Conservation (phyloP, 164 flowering plant genomes). For the Houttuynia cordata region DNA sequence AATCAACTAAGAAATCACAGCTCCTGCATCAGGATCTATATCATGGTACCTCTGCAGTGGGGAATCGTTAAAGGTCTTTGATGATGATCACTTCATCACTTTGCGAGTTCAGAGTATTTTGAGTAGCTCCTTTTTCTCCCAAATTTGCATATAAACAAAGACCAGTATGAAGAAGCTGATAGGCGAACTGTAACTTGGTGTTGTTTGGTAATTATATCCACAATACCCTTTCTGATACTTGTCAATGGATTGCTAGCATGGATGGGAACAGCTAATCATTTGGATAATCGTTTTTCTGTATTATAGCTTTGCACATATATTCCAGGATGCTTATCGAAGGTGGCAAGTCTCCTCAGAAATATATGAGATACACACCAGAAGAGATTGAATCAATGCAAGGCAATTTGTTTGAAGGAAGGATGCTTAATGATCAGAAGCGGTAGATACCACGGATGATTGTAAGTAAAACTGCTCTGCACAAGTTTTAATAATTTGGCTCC, state of each 20-base stretch:
- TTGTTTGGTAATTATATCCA: too few species aligned
- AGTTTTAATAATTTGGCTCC: too few species aligned
- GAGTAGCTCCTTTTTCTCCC: conserved; percentile 5
- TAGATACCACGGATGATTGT: conserved; percentile 7
- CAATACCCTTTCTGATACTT: too few species aligned
- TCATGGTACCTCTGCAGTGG: conserved; percentile 42
- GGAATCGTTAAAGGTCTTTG: conserved; percentile 38
- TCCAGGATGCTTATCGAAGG: conserved; percentile 65
- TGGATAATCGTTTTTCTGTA: too few species aligned
- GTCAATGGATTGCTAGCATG: too few species aligned
- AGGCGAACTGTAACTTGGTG: too few species aligned
- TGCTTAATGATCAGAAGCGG: conserved; percentile 56
- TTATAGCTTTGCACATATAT: neutral
- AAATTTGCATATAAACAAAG: neutral
- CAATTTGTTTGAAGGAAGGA: conserved; percentile 90
- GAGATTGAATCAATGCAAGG: too few species aligned
- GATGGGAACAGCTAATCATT: too few species aligned
- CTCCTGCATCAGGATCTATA: conserved; percentile 55
- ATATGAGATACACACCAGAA: conserved; percentile 62
- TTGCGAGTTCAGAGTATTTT: conserved; percentile 31
- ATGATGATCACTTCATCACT: conserved; percentile 42
- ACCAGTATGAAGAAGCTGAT: neutral
- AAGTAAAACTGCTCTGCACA: too few species aligned
- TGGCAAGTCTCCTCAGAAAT: conserved; percentile 83
- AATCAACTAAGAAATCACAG: too few species aligned